Percentiles rank a stretch among this genome's conserved stretches.
Evolutionary conservation across 2,329 filamentous ascomycete species (phyloP).

Genomic region (Colletotrichum sp.): DNA sequence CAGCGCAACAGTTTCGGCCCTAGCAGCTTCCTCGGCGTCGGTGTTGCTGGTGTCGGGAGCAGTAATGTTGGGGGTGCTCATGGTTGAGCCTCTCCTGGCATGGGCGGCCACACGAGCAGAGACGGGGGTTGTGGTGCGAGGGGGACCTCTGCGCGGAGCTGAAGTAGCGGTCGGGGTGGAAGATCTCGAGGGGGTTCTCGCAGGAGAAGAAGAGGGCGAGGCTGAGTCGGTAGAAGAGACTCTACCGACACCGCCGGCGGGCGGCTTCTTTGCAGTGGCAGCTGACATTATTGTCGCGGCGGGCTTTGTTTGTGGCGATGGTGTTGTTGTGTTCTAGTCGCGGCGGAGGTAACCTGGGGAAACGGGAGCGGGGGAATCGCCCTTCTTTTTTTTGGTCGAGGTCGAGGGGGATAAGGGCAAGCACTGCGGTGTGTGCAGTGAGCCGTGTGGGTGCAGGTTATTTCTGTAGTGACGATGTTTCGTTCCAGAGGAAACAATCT

Average conservation of each 20-base stretch:
- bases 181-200: conserved; percentile 41
- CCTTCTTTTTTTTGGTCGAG: neutral
- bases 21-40: conserved; percentile 72
- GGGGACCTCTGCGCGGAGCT: conserved; percentile 65
- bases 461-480: conserved; percentile 15
- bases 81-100: conserved; percentile 58
- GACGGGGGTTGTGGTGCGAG: conserved; percentile 68
- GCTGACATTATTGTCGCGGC: conserved; percentile 49
- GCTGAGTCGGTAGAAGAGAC: conserved; percentile 44
- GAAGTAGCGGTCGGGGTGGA: conserved; percentile 54
- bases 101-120: conserved; percentile 76
- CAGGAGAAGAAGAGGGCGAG: conserved; percentile 28
- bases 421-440: neutral
- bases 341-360: conserved; percentile 8
- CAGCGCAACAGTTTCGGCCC: conserved; percentile 78
- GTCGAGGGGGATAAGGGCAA: neutral
- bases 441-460: neutral
- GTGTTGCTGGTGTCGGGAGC: conserved; percentile 34
- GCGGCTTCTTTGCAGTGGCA: conserved; percentile 58
- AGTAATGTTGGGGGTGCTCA: conserved; percentile 35
- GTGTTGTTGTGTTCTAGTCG: conserved; percentile 21
- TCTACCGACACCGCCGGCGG: conserved; percentile 51
- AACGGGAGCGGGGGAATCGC: conserved; percentile 10
- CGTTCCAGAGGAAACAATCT: conserved; percentile 11
- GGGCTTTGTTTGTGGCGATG: conserved; percentile 35